Percentiles rank a stretch among this genome's conserved stretches.
Evolutionary conservation across 2,329 filamentous ascomycete genomes (phyloP).

Genomic region (Chalaropsis thielavioides): DNA sequence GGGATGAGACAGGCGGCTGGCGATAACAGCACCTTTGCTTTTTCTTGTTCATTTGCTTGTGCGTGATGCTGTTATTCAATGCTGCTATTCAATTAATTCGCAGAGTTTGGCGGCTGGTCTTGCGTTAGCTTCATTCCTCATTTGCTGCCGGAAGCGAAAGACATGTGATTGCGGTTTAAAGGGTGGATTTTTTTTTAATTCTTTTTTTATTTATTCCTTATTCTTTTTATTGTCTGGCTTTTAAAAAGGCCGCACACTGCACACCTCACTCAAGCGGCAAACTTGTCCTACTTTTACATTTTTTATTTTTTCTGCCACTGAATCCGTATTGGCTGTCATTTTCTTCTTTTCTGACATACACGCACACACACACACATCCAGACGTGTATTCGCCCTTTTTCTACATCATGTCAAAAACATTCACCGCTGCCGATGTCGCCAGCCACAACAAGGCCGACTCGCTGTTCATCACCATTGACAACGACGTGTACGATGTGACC

Average conservation of each 20-base stretch:
- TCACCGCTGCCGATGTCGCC: constrained; percentile 71
- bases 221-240: too few species aligned
- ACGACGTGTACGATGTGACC: constrained; percentile 90
- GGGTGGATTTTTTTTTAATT: too few species aligned
- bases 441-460: constrained; percentile 78
- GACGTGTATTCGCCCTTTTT: not conserved
- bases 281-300: not conserved
- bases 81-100: too few species aligned
- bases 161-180: not conserved
- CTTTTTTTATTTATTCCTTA: too few species aligned
- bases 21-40: too few species aligned
- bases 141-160: not conserved
- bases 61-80: too few species aligned
- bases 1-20: too few species aligned
- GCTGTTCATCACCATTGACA: constrained; percentile 82
- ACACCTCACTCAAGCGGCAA: too few species aligned
- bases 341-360: not conserved
- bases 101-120: not conserved
- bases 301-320: constrained; percentile 7
- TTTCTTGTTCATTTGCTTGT: too few species aligned
- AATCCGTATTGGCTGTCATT: not conserved
- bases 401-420: constrained; percentile 67
- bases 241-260: not conserved
- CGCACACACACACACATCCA: not conserved
- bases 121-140: too few species aligned